Conservation (phyloP, 2,329 filamentous ascomycete genomes). For the Clonostachys solani region DNA sequence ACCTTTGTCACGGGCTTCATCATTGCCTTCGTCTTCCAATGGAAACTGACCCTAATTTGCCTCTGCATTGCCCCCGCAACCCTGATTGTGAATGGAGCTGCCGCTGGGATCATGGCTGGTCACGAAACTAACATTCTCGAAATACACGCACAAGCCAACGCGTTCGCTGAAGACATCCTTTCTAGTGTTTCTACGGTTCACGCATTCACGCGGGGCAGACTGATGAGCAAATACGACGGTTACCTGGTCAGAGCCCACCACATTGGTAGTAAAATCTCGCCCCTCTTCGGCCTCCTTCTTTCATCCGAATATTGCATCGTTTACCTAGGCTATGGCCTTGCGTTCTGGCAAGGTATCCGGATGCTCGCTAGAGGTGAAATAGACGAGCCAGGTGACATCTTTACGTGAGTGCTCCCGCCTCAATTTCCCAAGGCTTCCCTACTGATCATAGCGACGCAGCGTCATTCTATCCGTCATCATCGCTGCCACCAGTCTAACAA, state of each 20-base stretch:
- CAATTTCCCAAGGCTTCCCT: not conserved
- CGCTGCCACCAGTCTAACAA: slow-evolving; percentile 26
- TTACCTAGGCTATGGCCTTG: slow-evolving; percentile 34
- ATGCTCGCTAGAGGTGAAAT: slow-evolving; percentile 31
- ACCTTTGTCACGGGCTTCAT: slow-evolving; percentile 23
- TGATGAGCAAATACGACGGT: slow-evolving; percentile 30
- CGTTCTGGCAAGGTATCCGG: slow-evolving; percentile 38
- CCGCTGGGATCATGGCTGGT: slow-evolving; percentile 13
- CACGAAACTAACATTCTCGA: slow-evolving; percentile 15
- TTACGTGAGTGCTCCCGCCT: not conserved
- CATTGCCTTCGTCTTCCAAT: slow-evolving; percentile 24
- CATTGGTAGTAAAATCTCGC: slow-evolving; percentile 29
- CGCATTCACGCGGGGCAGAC: slow-evolving; percentile 32
- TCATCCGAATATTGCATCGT: slow-evolving; percentile 32
- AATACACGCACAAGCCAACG: slow-evolving; percentile 12
- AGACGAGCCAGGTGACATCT: slow-evolving; percentile 3
- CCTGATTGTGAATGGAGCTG: slow-evolving; percentile 8
- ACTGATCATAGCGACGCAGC: slow-evolving; percentile 7
- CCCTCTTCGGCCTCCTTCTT: slow-evolving; percentile 30
- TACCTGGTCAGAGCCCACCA: slow-evolving; percentile 27
- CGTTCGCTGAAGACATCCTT: slow-evolving; percentile 28
- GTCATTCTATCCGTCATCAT: slow-evolving; percentile 32
- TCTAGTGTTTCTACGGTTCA: slow-evolving; percentile 33
- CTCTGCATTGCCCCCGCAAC: slow-evolving; percentile 7
- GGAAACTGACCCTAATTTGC: slow-evolving; percentile 27